phyloP scores from a whole-genome alignment of 1,284 basidiomycete genomes.

The Cystodermella granulosa region DNA sequence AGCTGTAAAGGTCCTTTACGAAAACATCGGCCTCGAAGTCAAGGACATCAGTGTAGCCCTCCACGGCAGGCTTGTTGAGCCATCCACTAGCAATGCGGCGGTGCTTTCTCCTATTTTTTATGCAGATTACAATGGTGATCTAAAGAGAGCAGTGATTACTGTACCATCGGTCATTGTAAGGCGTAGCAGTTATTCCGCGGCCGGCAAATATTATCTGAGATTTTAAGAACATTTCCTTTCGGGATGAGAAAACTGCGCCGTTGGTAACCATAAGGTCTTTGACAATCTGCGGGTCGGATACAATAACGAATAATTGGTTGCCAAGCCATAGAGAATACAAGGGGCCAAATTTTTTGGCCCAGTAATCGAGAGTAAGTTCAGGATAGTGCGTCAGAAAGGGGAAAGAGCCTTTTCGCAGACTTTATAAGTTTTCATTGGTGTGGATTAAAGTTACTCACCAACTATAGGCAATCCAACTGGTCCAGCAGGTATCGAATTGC shows the following conservation, averaged over 20 bases:
- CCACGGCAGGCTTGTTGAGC: slow-evolving; percentile 34
- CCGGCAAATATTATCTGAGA: slow-evolving; percentile 35
- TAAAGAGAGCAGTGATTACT: not conserved
- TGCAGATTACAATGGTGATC: not conserved
- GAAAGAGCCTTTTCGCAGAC: slow-evolving; percentile 28
- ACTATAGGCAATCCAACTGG: slow-evolving; percentile 27
- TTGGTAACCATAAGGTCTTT: slow-evolving; percentile 38
- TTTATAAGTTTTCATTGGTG: not conserved
- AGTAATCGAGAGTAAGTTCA: slow-evolving; percentile 35
- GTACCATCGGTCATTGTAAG: slow-evolving; percentile 41
- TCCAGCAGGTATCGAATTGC: slow-evolving; percentile 25
- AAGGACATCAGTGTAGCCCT: slow-evolving; percentile 32
- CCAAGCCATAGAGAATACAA: slow-evolving; percentile 40
- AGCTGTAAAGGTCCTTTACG: slow-evolving; percentile 29
- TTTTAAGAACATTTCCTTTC: slow-evolving; percentile 38
- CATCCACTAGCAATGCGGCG: slow-evolving; percentile 35
- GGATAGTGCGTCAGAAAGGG: slow-evolving; percentile 38
- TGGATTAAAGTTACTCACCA: slow-evolving; percentile 9
- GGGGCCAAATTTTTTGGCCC: slow-evolving; percentile 37
- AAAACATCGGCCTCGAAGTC: slow-evolving; percentile 39
- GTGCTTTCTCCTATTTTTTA: slow-evolving; percentile 37
- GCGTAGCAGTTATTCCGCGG: slow-evolving; percentile 38
- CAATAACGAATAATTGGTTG: slow-evolving; percentile 38
- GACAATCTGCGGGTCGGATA: slow-evolving; percentile 38
- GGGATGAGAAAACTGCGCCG: slow-evolving; percentile 36